Evolutionary conservation across 306 rosid genomes (phyloP), one percentile per base, ranked within the genome.

Genomic region (Malus asiatica): DNA sequence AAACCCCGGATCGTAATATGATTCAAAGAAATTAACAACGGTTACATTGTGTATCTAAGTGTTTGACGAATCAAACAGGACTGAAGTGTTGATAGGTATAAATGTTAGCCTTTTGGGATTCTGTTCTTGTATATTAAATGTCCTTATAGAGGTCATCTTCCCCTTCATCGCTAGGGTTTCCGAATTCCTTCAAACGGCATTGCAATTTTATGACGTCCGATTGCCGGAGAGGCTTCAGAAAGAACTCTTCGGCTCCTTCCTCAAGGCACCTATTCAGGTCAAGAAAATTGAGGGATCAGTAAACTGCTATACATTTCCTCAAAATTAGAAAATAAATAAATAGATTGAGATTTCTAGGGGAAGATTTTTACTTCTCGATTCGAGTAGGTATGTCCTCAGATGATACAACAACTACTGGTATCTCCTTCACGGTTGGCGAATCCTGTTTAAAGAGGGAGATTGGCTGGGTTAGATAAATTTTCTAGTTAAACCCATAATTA

Each of bases 201-300:
- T 53, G 66, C 48, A 81, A 45, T 30, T 68, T 72, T 20, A 45
- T 76, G 5, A 81, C 74, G 27, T 76, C 84, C 12, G 84, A 76
- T 19, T 55, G 80, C 33, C 45, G 59, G 29, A 81, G 81, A 76
- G 84, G 84, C 77, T 81, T 81, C 65, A 76, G 23, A 70, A 71
- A 63, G 78, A 81, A 81, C 72, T 81, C 81, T 25, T 76, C 53
- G 38, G 84, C 84, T 55, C 84, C 84, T 76, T 65, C 81, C 76
- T 81, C 84, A 58, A 81, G 71, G 65, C 84, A 76, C 74, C 80
- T 80, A n/a, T 51, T 52, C 57, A 46, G 42, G 61, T 18, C 55
- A 79, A 23, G 15, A 66, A 58, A 61, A 12, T 7, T 32, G 5
- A 6, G 3, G 61, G 15, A 51, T 70, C 57, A 70, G 5, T 35